A percentile compares a stretch with the other conserved stretches of the same genome.
phyloP scores from a whole-genome alignment of 345 rosid species.

The Mangifera indica region DNA sequence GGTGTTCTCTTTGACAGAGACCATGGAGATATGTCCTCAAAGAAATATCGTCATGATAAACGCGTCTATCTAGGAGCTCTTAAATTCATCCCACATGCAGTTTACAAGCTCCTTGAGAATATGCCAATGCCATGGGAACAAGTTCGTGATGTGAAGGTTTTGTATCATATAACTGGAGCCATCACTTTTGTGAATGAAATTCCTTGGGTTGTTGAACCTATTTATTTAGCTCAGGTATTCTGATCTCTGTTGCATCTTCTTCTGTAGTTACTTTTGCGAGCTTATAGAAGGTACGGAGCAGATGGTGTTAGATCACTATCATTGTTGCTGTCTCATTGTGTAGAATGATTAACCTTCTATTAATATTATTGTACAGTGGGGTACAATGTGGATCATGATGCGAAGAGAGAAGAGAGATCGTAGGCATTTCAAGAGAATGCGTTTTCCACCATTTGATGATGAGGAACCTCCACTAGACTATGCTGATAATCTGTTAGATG shows the following conservation, averaged over 20 bases:
- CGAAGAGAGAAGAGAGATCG: slow-evolving; percentile 99
- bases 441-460: slow-evolving; percentile 99
- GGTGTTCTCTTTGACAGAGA: slow-evolving; percentile 47
- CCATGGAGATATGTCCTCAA: slow-evolving; percentile 99
- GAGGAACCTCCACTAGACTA: slow-evolving; percentile 99
- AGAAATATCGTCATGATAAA: slow-evolving; percentile 92
- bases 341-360: background rate
- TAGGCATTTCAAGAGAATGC: slow-evolving; percentile 97
- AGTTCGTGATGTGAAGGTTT: slow-evolving; percentile 92
- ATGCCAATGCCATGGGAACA: slow-evolving; percentile 99
- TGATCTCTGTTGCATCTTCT: background rate
- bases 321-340: background rate
- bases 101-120: slow-evolving; percentile 95
- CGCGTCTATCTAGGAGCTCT: slow-evolving; percentile 98
- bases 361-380: slow-evolving; percentile 59
- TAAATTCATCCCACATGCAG: slow-evolving; percentile 96
- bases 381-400: slow-evolving; percentile 99
- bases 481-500: slow-evolving; percentile 97
- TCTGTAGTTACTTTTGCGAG: background rate
- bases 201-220: slow-evolving; percentile 99
- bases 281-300: background rate
- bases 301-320: background rate
- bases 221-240: slow-evolving; percentile 91
- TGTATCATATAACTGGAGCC: slow-evolving; percentile 96
- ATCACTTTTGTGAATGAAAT: slow-evolving; percentile 96